Evolutionary conservation across 352 stramenopile species (phyloP), one percentile per base, ranked within the genome.

Genomic region (Pythium pyrilobum): DNA sequence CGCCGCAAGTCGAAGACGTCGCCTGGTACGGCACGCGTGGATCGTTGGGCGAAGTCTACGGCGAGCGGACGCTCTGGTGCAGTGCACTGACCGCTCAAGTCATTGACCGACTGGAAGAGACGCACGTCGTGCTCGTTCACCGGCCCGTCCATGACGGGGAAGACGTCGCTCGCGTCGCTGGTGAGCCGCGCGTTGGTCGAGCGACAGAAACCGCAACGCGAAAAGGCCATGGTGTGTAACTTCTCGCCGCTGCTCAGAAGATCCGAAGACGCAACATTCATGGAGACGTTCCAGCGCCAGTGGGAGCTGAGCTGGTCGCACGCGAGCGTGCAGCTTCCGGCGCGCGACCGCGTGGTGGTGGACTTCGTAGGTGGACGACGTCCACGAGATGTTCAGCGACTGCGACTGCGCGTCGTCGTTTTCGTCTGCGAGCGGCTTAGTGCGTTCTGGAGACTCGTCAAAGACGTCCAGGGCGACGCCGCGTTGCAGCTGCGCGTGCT

Each of bases 311-410:
- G 49, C 13, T 56, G 48, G 48, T 21, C 6, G 13, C 6, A 27
- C 13, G 48, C 32, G 7, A 20, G 8, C 7, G 13, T 20, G 28
- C 6, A 8, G 13, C 36, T 45, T 13, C 32, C 31, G 9, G 25
- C 31, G 31, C 31, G 15, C 8, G 15, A 8, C 31, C n/a, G 21
- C 4, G 28, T 33, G 4, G 29, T 34, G 31, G 36, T 56, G n/a
- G 32, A 56, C 39, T 39, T 56, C 34, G 33, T 56, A n/a, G 29
- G 3, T 56, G 36, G 49, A 56, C 24, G 49, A 56, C 4, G 37
- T 15, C 3, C 49, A 56, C 15, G 24, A n/a, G n/a, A n/a, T 56
- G 32, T 16, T 56, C n/a, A 50, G 49, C 48, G n/a, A 46, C n/a
- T 5, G 28, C 11, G 33, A n/a, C n/a, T 33, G n/a, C 31, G n/a